Evolutionary conservation across 2,329 filamentous ascomycete species (phyloP).

Genomic region (Diaporthe ampelina): DNA sequence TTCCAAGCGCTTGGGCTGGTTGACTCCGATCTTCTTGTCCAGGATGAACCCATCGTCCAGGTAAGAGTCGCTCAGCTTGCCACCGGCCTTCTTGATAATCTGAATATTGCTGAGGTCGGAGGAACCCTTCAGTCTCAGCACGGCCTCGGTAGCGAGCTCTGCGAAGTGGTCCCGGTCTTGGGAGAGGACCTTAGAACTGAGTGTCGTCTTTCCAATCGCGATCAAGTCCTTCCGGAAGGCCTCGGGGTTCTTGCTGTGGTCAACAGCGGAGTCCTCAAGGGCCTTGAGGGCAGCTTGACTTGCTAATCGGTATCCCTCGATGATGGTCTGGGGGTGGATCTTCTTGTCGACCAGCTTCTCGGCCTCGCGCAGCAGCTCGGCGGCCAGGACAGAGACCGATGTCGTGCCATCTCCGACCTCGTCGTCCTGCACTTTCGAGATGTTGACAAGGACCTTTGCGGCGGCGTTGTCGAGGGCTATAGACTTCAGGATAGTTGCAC

Average conservation of each 20-base stretch:
- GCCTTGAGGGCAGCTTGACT: constrained; percentile 88
- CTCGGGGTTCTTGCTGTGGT: constrained; percentile 87
- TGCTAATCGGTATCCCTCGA: constrained; percentile 98
- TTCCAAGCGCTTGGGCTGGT: constrained; percentile 96
- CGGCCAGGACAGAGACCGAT: constrained; percentile 95
- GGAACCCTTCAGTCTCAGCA: constrained; percentile 89
- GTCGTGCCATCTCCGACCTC: constrained; percentile 99
- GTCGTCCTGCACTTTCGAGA: constrained; percentile 99
- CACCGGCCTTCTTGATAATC: constrained; percentile 99
- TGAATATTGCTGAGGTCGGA: constrained; percentile 98
- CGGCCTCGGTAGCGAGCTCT: constrained; percentile 89
- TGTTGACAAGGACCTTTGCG: constrained; percentile 98
- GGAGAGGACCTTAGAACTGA: constrained; percentile 96
- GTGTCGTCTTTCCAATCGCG: constrained; percentile 92
- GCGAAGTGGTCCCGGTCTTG: constrained; percentile 96
- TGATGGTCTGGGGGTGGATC: constrained; percentile 99
- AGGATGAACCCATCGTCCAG: constrained; percentile 98
- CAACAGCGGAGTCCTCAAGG: constrained; percentile 85
- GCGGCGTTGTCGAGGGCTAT: constrained; percentile 99
- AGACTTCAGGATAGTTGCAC: constrained; percentile 97
- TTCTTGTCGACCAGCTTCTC: constrained; percentile 98
- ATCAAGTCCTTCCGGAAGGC: constrained; percentile 91
- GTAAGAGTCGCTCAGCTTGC: constrained; percentile 97
- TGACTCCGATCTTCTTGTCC: constrained; percentile 99
- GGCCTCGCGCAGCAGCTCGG: constrained; percentile 94